Base-by-base conservation (phyloP, 306 rosid genomes). In the Quercus berberidifolia region DNA sequence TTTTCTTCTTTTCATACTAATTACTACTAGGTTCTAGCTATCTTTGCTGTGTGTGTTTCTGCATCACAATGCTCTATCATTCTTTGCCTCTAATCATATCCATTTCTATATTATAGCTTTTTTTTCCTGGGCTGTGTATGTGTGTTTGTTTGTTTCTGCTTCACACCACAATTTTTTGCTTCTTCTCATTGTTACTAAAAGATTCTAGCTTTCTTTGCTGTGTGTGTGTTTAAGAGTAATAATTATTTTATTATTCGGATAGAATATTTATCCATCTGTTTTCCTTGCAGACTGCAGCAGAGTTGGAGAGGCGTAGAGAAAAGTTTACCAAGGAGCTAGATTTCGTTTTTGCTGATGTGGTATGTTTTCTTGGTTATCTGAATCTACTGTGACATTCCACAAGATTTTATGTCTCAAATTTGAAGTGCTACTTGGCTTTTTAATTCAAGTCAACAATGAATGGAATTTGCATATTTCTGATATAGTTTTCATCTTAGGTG, bases 311-410 rank as follows among this genome's bases (percentile, higher is more conserved):
- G 14, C 88, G 99, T 33, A 78, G 90, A 81, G 97, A 95, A 21
- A 92, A 95, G 15, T 95, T 95, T 80, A 90, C 91, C 86, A 81
- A 95, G 3, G 99, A 95, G 90, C 85, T 95, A 9, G 99, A 95
- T 84, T 85, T 95, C 80, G 99, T 95, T 73, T 86, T 95, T 62
- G 95, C 96, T 1, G 99, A 95, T 79, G 99, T 95, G 97, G 99
- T 95, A 90, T 74, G 89, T 67, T 67, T 67, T 33, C 17, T 67
- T 67, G 70, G 20, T 28, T 64, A 64, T 17, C 21, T 15, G 21
- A 64, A 30, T 64, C 6, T 30, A 31, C 3, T 67, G 52, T 35
- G 84, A 35, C 79, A 56, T 19, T 69, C 81, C 13, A 31, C n/a
- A 11, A 38, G 7, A 60, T 25, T 33, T 46, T 69, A 55, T 38